phyloP scores from a whole-genome alignment of 805 yeast species.

The Lachancea lanzarotensis region DNA sequence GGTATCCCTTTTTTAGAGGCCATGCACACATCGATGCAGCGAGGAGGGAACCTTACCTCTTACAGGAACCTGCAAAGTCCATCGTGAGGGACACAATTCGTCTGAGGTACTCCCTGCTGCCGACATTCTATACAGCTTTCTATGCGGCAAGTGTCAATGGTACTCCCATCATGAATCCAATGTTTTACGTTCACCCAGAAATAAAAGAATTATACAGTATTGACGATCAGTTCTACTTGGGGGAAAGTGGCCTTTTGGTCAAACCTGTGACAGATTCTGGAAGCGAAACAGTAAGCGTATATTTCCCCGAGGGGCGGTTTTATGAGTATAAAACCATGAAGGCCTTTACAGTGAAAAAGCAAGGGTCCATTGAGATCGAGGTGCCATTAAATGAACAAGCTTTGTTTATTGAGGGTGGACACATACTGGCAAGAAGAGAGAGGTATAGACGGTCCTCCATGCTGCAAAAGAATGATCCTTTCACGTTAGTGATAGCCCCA shows the following conservation, averaged over 20 bases:
- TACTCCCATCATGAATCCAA: constrained; percentile 63
- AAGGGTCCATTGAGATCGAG: constrained; percentile 27
- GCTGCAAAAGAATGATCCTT: constrained; percentile 74
- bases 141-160: constrained; percentile 55
- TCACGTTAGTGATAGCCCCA: constrained; percentile 61
- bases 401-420: constrained; percentile 70
- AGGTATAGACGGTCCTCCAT: constrained; percentile 75
- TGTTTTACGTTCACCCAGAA: constrained; percentile 50
- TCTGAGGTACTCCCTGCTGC: constrained; percentile 70
- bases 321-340: constrained; percentile 45
- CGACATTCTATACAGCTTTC: constrained; percentile 76
- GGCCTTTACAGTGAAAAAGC: constrained; percentile 12
- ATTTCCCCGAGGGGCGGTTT: constrained; percentile 45
- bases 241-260: constrained; percentile 61
- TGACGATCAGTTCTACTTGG: constrained; percentile 81
- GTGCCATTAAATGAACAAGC: constrained; percentile 62
- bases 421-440: constrained; percentile 58
- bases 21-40: constrained; percentile 94
- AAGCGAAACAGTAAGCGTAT: constrained; percentile 32
- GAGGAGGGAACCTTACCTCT: constrained; percentile 88
- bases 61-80: constrained; percentile 65
- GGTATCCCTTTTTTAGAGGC: constrained; percentile 94
- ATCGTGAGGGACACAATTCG: constrained; percentile 63
- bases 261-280: constrained; percentile 70
- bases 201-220: constrained; percentile 41